Evolutionary conservation across 352 stramenopile genomes (phyloP).

Genomic region (Phytophthora pseudosyringae): DNA sequence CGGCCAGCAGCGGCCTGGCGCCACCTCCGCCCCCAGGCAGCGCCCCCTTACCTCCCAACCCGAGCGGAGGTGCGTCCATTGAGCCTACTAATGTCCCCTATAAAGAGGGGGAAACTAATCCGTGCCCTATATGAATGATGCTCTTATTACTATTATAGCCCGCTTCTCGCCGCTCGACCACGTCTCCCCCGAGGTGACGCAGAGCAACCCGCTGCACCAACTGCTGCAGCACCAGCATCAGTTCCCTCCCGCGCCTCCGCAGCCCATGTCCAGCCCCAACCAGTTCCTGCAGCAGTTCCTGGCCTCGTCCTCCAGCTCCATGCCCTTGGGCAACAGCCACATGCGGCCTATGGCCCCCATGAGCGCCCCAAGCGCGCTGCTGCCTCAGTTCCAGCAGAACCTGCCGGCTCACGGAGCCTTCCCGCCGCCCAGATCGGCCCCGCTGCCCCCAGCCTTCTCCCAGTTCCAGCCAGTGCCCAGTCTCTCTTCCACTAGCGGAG

Average conservation of each 20-base stretch:
- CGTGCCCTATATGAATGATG: slow-evolving; percentile 15
- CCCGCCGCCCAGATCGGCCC: slow-evolving; percentile 32
- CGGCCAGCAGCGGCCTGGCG: slow-evolving; percentile 37
- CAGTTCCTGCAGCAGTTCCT: slow-evolving; percentile 72
- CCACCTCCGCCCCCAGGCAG: slow-evolving; percentile 32
- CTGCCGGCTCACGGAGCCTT: slow-evolving; percentile 34
- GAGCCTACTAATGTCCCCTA: background rate
- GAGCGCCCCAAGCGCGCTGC: slow-evolving; percentile 37
- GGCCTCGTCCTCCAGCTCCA: slow-evolving; percentile 38
- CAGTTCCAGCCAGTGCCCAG: slow-evolving; percentile 51
- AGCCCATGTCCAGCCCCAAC: slow-evolving; percentile 40
- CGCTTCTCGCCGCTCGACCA: slow-evolving; percentile 65
- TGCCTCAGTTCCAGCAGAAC: slow-evolving; percentile 39
- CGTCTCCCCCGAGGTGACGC: slow-evolving; percentile 69
- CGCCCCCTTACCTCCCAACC: slow-evolving; percentile 34
- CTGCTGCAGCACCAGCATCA: slow-evolving; percentile 66
- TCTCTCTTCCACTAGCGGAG: slow-evolving; percentile 35
- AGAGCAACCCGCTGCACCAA: slow-evolving; percentile 71
- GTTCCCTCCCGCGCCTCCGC: slow-evolving; percentile 27
- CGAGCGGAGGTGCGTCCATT: slow-evolving; percentile 19
- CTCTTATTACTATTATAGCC: slow-evolving; percentile 16
- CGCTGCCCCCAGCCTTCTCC: slow-evolving; percentile 36
- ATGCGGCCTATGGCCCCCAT: slow-evolving; percentile 44
- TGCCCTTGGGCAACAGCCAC: slow-evolving; percentile 32
- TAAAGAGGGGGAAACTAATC: slow-evolving; percentile 14